These are phyloP conservation scores for Fusarium tjaetaba DNA, from an alignment of 2,329 filamentous ascomycete species.

Conservation along the genomic window DNA sequence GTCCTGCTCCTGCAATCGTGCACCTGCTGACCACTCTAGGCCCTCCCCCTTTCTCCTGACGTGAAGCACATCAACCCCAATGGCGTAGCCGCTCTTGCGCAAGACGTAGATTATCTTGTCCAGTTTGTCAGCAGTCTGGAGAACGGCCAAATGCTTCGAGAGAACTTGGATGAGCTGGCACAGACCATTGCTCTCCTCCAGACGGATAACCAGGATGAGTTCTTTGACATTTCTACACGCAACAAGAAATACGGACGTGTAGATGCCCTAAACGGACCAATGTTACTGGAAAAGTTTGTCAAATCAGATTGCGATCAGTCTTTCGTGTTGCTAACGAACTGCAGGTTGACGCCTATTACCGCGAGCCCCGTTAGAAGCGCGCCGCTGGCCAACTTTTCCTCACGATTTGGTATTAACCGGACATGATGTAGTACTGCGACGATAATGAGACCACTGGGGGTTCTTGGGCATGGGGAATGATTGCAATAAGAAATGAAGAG, in stretches of 20 bases:
- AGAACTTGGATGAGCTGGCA: slow-evolving; percentile 91
- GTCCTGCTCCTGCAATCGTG: background rate
- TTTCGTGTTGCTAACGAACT: slow-evolving; percentile 31
- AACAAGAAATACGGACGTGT: slow-evolving; percentile 96
- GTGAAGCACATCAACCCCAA: slow-evolving; percentile 90
- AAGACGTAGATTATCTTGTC: slow-evolving; percentile 85
- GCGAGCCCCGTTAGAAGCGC: slow-evolving; percentile 68
- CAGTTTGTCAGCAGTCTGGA: slow-evolving; percentile 88
- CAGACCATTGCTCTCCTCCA: slow-evolving; percentile 92
- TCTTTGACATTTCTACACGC: slow-evolving; percentile 88
- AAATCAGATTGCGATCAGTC: background rate
- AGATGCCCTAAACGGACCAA: slow-evolving; percentile 87
- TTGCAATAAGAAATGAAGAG: background rate
- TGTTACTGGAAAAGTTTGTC: slow-evolving; percentile 87
- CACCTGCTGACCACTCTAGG: slow-evolving; percentile 54
- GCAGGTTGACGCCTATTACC: slow-evolving; percentile 71
- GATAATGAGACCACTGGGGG: slow-evolving; percentile 4
- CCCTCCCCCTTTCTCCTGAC: slow-evolving; percentile 78
- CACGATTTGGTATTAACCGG: slow-evolving; percentile 73
- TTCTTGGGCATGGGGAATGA: background rate
- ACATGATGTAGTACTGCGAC: slow-evolving; percentile 21
- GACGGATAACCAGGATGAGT: slow-evolving; percentile 92
- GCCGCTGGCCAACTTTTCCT: slow-evolving; percentile 77
- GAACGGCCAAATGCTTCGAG: slow-evolving; percentile 83
- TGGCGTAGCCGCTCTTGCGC: slow-evolving; percentile 81